phyloP scores from a whole-genome alignment of 202 grass and related monocot species.

The Dendrocalamus latiflorus region DNA sequence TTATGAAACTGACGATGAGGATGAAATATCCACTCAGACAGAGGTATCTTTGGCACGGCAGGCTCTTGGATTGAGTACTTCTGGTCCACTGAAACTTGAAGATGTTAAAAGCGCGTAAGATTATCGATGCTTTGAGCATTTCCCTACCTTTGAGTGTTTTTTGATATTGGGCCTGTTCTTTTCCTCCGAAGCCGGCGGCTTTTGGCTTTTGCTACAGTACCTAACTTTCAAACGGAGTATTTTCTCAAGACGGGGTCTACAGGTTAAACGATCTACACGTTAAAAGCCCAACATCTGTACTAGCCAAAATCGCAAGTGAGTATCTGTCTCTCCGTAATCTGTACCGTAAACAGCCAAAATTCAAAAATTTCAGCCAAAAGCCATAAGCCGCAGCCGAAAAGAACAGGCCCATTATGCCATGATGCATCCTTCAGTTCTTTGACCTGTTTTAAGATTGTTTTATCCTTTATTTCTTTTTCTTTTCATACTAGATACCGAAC shows the following conservation, averaged over 20 bases:
- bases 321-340: no score
- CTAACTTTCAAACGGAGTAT: no score
- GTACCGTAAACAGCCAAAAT: no score
- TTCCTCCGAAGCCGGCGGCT: no score
- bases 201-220: no score
- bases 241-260: no score
- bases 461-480: constrained; percentile 4
- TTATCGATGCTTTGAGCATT: neutral
- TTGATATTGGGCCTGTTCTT: no score
- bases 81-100: constrained; percentile 71
- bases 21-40: constrained; percentile 10
- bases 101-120: constrained; percentile 98
- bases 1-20: constrained; percentile 60
- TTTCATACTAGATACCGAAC: constrained; percentile 62
- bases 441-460: constrained; percentile 2
- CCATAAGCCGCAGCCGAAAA: no score
- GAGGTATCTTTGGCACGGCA: constrained; percentile 54
- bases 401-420: constrained; percentile 26
- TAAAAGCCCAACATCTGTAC: no score
- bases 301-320: no score
- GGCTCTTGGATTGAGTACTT: constrained; percentile 73
- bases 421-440: neutral
- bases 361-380: no score
- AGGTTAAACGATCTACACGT: no score
- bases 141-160: neutral